These are phyloP conservation scores for Candida adriatica DNA, from an alignment of 805 yeast species.

Conservation along the genomic window DNA sequence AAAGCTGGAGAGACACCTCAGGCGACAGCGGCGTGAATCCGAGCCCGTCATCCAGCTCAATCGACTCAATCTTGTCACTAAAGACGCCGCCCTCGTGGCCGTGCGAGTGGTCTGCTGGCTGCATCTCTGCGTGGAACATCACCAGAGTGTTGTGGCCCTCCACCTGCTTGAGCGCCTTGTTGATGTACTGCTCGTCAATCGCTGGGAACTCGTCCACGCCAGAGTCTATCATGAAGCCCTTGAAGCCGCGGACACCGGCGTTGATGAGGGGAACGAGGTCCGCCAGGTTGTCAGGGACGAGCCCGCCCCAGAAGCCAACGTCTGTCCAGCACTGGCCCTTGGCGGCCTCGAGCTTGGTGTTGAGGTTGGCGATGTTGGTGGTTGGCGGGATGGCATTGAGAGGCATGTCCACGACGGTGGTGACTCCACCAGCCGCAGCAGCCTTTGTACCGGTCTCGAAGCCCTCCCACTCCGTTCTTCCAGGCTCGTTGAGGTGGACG, in stretches of 20 bases:
- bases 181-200: conserved; percentile 57
- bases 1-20: conserved; percentile 2
- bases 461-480: conserved; percentile 98
- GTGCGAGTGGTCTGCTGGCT: conserved; percentile 32
- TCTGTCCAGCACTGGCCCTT: conserved; percentile 83
- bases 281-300: conserved; percentile 69
- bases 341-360: conserved; percentile 73
- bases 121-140: conserved; percentile 94
- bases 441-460: conserved; percentile 94
- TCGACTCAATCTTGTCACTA: conserved; percentile 13
- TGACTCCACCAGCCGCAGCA: conserved; percentile 94
- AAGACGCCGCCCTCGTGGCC: conserved; percentile 19
- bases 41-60: conserved; percentile 20
- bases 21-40: conserved; percentile 9
- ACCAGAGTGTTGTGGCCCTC: conserved; percentile 60
- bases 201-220: conserved; percentile 97
- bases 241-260: conserved; percentile 91
- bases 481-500: conserved; percentile 94
- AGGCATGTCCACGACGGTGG: conserved; percentile 95
- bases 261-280: conserved; percentile 69
- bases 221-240: conserved; percentile 85
- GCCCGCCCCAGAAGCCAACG: conserved; percentile 95
- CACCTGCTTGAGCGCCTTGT: conserved; percentile 57
- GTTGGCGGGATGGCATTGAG: conserved; percentile 95
- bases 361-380: conserved; percentile 71